A percentile compares a stretch with the other conserved stretches of the same genome.
Conservation (phyloP, 495 filamentous ascomycete genomes). For the Aspergillus affinis region DNA sequence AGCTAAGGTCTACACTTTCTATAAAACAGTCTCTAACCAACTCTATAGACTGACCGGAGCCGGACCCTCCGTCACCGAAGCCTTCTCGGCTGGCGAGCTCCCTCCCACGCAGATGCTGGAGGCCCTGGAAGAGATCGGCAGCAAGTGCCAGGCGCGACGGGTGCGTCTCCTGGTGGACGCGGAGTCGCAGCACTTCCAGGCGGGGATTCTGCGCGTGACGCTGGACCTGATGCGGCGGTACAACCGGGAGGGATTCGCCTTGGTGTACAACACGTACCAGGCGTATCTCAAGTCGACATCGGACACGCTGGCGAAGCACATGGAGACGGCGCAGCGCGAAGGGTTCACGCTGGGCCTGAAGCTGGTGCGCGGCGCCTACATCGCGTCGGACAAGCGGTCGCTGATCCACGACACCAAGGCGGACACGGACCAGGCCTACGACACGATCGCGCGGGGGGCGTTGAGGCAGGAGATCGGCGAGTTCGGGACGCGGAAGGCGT, state of each 20-base stretch:
- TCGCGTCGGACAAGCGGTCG: constrained; percentile 70
- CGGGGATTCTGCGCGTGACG: constrained; percentile 75
- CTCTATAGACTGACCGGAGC: constrained; percentile 33
- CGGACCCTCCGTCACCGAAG: constrained; percentile 27
- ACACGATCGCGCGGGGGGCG: constrained; percentile 51
- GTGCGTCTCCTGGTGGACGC: constrained; percentile 80
- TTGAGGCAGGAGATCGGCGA: constrained; percentile 31
- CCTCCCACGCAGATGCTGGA: constrained; percentile 37
- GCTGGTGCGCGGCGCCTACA: constrained; percentile 85
- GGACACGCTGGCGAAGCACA: constrained; percentile 57
- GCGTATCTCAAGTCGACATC: constrained; percentile 76
- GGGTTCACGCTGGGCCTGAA: constrained; percentile 80
- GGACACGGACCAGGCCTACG: constrained; percentile 65
- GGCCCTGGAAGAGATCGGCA: constrained; percentile 39
- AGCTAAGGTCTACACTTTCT: neutral
- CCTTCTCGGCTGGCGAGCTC: constrained; percentile 31
- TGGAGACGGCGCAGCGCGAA: constrained; percentile 59
- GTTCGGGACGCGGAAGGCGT: constrained; percentile 41
- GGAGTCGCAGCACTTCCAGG: constrained; percentile 74
- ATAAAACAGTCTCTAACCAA: neutral
- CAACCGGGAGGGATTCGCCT: constrained; percentile 54
- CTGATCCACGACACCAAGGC: constrained; percentile 75
- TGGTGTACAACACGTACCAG: constrained; percentile 75
- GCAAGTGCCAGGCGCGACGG: constrained; percentile 47
- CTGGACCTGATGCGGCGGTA: constrained; percentile 76